Base-by-base conservation (phyloP, 2,329 filamentous ascomycete species). In the Sclerotinia sclerotiorum region DNA sequence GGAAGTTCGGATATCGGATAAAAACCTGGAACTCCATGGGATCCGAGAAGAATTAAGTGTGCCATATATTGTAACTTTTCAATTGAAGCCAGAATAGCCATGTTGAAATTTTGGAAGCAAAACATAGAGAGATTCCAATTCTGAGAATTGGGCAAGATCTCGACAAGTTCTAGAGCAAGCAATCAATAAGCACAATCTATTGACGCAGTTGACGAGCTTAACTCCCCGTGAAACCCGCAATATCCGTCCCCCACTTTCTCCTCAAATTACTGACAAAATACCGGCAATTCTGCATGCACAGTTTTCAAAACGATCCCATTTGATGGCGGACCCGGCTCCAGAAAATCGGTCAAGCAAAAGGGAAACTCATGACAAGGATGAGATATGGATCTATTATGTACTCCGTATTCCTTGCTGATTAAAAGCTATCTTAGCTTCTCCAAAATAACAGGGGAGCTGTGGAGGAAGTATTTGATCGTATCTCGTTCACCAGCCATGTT, bases 211-310 rank as follows among this genome's bases (percentile, higher is more conserved):
- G 48, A 3, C 48, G 32, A 64, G 61, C 19, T 44, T 42, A 54
- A 54, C 27, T 48, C 19, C 15, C 54, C 64, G 64, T 54, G 10
- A 49, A n/a, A n/a, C 35, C 64, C 64, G 64, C 64, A 49, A 60
- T 5, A 66, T 51, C 42, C 64, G 27, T 27, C 27, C 54, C 21
- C 54, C 52, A 58, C 52, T 48, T 66, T 24, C 29, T 57, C n/a
- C 5, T 42, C 63, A 35, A 15, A 46, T 24, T 21, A n/a, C 39
- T 42, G 5, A 5, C 39, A 44, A 44, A 35, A 27, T 15, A 10
- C 39, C 6, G 17, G n/a, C 57, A 46, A 29, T 19, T 48, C 15
- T 29, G 24, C 35, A 13, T 44, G 52, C 27, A 32, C 46, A 39
- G 29, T 17, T 11, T 39, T 39, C 2, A 21, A 19, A 13, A 21